Evolutionary conservation across 345 rosid species (phyloP).

Genomic region (Lepidium aucheri): DNA sequence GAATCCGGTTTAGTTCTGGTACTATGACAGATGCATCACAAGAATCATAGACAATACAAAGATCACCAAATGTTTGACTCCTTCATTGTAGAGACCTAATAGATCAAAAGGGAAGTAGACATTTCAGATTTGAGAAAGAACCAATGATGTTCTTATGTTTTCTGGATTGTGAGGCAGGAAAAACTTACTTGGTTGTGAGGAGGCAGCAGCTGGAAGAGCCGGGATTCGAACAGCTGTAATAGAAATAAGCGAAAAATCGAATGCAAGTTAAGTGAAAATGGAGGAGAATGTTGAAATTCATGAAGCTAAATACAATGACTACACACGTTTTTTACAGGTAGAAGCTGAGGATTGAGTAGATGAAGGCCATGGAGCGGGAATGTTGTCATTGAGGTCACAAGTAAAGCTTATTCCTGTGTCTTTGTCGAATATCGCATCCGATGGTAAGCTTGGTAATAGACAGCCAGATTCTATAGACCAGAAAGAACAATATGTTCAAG

Average conservation of each 20-base stretch:
- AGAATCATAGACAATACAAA: slow-evolving; percentile 27
- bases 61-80: slow-evolving; percentile 24
- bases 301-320: background rate
- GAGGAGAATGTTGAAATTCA: background rate
- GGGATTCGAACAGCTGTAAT: slow-evolving; percentile 76
- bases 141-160: background rate
- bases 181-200: slow-evolving; percentile 57
- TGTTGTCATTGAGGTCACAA: slow-evolving; percentile 94
- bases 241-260: background rate
- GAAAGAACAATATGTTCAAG: background rate
- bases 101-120: background rate
- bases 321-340: slow-evolving; percentile 69
- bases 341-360: slow-evolving; percentile 48
- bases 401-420: slow-evolving; percentile 79
- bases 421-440: slow-evolving; percentile 82
- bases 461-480: slow-evolving; percentile 67
- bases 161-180: background rate
- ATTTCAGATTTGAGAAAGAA: background rate
- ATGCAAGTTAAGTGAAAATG: background rate
- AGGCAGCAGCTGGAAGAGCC: slow-evolving; percentile 91
- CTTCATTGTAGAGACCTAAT: slow-evolving; percentile 45
- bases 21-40: slow-evolving; percentile 26
- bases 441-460: slow-evolving; percentile 92
- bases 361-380: slow-evolving; percentile 92
- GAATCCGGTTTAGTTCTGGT: slow-evolving; percentile 1